These are phyloP conservation scores for Pichia sp. DNA, from an alignment of 1,139 yeast species.

Conservation along the genomic window DNA sequence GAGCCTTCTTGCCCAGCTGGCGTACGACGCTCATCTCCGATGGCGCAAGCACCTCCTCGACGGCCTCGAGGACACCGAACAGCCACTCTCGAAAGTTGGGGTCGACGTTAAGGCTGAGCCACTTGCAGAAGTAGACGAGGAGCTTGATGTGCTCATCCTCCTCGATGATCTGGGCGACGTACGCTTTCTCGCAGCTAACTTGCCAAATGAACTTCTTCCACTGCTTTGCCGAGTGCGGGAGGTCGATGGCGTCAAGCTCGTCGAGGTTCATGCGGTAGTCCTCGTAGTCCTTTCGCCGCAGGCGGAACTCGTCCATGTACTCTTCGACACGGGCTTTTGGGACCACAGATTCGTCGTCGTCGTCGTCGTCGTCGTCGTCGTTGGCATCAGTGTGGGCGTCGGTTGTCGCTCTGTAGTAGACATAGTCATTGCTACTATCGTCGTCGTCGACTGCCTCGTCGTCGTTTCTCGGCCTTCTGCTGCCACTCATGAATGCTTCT, in stretches of 20 bases:
- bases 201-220: slow-evolving; percentile 33
- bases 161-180: slow-evolving; percentile 28
- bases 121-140: slow-evolving; percentile 31
- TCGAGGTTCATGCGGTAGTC: slow-evolving; percentile 21
- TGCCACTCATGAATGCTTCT: slow-evolving; percentile 21
- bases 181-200: slow-evolving; percentile 27
- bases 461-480: not conserved
- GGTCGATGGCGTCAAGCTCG: slow-evolving; percentile 29
- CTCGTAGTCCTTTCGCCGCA: slow-evolving; percentile 20
- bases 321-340: not conserved
- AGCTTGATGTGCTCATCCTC: slow-evolving; percentile 27
- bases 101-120: slow-evolving; percentile 30
- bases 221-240: slow-evolving; percentile 30
- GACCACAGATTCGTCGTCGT: not conserved
- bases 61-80: slow-evolving; percentile 35
- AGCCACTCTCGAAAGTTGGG: slow-evolving; percentile 35
- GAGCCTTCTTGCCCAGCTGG: slow-evolving; percentile 38
- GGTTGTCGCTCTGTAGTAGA: slow-evolving; percentile 3
- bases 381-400: not conserved
- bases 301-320: slow-evolving; percentile 20
- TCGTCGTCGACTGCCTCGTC: slow-evolving; percentile 13
- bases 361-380: not conserved
- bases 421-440: slow-evolving; percentile 6
- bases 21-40: slow-evolving; percentile 39
- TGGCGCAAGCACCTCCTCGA: slow-evolving; percentile 36